Conservation (phyloP, 768 basidiomycete species). For the Podaxis mareebaensis region DNA sequence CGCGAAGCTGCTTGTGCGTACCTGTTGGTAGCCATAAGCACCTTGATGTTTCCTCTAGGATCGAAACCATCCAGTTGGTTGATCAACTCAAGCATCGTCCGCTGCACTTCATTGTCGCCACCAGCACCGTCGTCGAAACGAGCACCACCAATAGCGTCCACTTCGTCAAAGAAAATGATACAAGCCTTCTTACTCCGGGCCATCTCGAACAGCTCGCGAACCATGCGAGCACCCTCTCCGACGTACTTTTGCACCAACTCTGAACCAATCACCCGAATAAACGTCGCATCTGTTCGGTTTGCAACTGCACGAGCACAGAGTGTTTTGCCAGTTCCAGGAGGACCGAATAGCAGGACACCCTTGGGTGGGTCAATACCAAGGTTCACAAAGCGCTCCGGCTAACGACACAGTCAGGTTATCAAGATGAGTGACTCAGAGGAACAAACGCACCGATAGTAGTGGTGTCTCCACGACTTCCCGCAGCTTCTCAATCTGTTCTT, state of each 20-base stretch:
- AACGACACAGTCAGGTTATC: constrained; percentile 20
- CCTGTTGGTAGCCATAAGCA: constrained; percentile 99
- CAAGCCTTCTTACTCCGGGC: constrained; percentile 98
- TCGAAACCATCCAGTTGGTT: constrained; percentile 99
- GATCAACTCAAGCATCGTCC: constrained; percentile 99
- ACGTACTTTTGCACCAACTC: constrained; percentile 99
- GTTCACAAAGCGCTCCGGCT: constrained; percentile 99
- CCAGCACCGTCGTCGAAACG: constrained; percentile 98
- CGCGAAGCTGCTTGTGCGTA: constrained; percentile 32
- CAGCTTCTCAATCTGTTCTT: constrained; percentile 99
- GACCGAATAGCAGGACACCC: constrained; percentile 93
- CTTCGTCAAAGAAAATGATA: constrained; percentile 99
- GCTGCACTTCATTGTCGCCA: constrained; percentile 98
- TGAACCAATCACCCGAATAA: constrained; percentile 98
- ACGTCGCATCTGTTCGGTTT: constrained; percentile 97
- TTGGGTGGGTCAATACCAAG: constrained; percentile 99
- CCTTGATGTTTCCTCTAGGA: constrained; percentile 98
- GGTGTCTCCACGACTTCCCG: constrained; percentile 98
- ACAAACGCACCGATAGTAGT: constrained; percentile 61
- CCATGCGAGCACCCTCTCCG: constrained; percentile 98
- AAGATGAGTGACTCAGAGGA: not conserved
- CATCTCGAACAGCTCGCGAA: constrained; percentile 98
- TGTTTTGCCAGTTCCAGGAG: constrained; percentile 98
- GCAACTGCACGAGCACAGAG: constrained; percentile 98
- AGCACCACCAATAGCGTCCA: constrained; percentile 97